Conservation (phyloP, 306 rosid genomes). For the Casuarina equisetifolia region DNA sequence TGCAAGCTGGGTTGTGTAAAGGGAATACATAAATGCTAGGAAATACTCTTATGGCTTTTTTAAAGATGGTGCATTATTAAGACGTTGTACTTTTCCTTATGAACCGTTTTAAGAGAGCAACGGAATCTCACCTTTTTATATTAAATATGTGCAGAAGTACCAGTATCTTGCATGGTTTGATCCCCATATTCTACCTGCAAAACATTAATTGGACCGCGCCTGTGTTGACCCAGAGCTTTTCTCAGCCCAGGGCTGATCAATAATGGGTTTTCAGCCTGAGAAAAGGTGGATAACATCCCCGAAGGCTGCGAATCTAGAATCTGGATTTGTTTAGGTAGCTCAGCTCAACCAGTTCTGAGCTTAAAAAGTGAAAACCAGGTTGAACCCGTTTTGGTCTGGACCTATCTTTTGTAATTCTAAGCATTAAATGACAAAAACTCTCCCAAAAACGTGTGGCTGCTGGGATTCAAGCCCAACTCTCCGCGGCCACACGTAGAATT, state of each 20-base stretch:
- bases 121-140: too few species aligned
- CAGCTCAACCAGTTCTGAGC: not conserved
- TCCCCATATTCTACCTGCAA: too few species aligned
- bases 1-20: conserved; percentile 6
- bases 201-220: too few species aligned
- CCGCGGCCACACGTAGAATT: conserved; percentile 51
- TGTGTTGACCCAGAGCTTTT: too few species aligned
- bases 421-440: not conserved
- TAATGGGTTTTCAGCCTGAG: too few species aligned
- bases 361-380: not conserved
- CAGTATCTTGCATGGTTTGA: too few species aligned
- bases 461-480: conserved; percentile 55
- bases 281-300: too few species aligned
- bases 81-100: conserved; percentile 1
- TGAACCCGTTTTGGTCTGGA: not conserved
- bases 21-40: conserved; percentile 11
- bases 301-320: too few species aligned
- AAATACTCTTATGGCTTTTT: conserved; percentile 10
- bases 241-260: too few species aligned
- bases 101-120: not conserved
- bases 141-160: too few species aligned
- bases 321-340: not conserved
- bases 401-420: not conserved
- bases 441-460: conserved; percentile 25
- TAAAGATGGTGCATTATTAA: not conserved